A percentile compares a stretch with the other conserved stretches of the same genome.
Conservation (phyloP, 345 rosid species). For the Gossypium herbaceum region DNA sequence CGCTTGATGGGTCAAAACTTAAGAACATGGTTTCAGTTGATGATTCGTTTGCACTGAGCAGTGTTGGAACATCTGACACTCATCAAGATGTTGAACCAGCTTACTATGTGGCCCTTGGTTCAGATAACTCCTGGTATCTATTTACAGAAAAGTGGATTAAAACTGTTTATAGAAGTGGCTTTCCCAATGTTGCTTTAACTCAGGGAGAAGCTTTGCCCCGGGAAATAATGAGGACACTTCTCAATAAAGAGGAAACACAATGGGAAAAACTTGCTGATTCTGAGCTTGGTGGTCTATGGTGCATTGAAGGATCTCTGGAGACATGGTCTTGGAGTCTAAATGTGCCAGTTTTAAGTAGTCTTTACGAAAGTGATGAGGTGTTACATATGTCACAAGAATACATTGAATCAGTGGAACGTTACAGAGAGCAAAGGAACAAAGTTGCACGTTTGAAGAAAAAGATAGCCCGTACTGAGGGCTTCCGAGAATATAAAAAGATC, state of each 20-base stretch:
- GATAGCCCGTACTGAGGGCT: constrained; percentile 77
- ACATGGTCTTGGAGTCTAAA: constrained; percentile 98
- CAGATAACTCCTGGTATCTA: constrained; percentile 91
- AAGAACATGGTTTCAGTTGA: not conserved
- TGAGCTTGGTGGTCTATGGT: constrained; percentile 78
- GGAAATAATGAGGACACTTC: constrained; percentile 58
- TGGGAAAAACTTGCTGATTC: constrained; percentile 76
- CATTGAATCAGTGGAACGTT: constrained; percentile 45
- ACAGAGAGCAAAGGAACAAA: constrained; percentile 60
- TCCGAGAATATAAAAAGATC: constrained; percentile 78
- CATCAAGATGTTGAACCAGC: constrained; percentile 44
- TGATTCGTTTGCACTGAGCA: constrained; percentile 5
- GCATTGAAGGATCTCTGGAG: constrained; percentile 79
- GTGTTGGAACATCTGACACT: not conserved
- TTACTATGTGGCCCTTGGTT: constrained; percentile 78
- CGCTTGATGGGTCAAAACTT: constrained; percentile 22
- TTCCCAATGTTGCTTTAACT: constrained; percentile 60
- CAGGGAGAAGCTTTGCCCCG: constrained; percentile 74
- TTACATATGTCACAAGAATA: constrained; percentile 55
- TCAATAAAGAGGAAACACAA: constrained; percentile 55
- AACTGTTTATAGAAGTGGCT: constrained; percentile 68
- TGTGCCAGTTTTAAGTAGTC: constrained; percentile 86
- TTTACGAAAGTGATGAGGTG: constrained; percentile 65
- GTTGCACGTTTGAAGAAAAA: constrained; percentile 81
- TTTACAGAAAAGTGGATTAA: constrained; percentile 87